Evolutionary conservation across 768 basidiomycete genomes (phyloP), one percentile per base, ranked within the genome.

Genomic region (Psilocybe cubensis): DNA sequence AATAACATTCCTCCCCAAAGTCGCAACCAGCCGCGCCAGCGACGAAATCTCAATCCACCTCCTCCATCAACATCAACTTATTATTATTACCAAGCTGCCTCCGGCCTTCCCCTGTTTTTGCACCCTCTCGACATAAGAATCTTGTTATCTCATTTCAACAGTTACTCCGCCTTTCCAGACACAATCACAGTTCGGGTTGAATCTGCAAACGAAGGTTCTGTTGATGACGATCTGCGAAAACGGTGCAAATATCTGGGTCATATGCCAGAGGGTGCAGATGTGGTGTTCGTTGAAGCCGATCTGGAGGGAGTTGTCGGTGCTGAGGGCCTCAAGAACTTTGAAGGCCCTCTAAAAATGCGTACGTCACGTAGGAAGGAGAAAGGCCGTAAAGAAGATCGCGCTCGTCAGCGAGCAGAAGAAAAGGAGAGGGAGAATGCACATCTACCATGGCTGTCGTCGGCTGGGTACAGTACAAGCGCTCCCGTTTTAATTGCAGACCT

Each of bases 51-150:
- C 62, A 94, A 94, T 65, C 91, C 92, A 1, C 91, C 91, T 2
- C 91, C 92, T 2, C 91, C 89, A 17, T 91, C 91, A 17, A 90
- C 91, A 14, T 89, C 92, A 9, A 89, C 93, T 8, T 99, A 96
- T 74, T 95, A 91, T 69, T 99, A 91, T 73, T 99, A 98, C 71
- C 97, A 98, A 71, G 91, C 94, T 17, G 86, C 93, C 0, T 91
- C 92, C 1, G 97, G 97, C 11, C 79, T 91, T 55, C 91, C 94
- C 9, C 81, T 97, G 63, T 99, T 92, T 79, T 84, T 99, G 10
- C 94, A 97, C 66, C 96, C 96, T 2, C 82, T 99, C 27, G 96
- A 99, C 70, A 98, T 97, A 73, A 90, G 88, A 73, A 94, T 97
- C 59, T 80, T 99, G 23, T 79, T 95, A 41, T 83, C 92, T 11